Evolutionary conservation across 2,329 filamentous ascomycete genomes (phyloP), one percentile per base, ranked within the genome.

Genomic region (Cercospora sp.): DNA sequence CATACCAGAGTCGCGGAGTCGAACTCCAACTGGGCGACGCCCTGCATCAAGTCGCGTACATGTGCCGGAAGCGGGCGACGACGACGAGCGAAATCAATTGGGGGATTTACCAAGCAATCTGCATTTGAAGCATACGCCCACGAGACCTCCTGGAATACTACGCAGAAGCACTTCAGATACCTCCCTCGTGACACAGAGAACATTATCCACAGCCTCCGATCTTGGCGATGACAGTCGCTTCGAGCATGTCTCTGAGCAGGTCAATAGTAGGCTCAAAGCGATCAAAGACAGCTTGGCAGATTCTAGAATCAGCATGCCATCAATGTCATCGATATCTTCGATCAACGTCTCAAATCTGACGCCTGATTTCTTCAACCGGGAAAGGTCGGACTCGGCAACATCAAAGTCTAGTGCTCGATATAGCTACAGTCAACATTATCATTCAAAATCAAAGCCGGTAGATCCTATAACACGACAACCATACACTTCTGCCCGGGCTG

Each of bases 261-360:
- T 94, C 72, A 98, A 97, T 75, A 93, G 91, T 73, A 87, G 94
- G 51, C 85, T 95, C 76, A 97, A 97, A 81, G 94, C 94, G 4
- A 91, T 98, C 77, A 91, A 89, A 76, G 94, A 97, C 77, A 96
- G 91, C 76, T 88, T 92, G 70, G 89, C 93, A 76, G 93, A 97
- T 74, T 91, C 93, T 2, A 92, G 89, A 65, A 90, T 94, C 80
- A 92, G 89, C 75, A 71, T 84, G 61, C 82, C 82, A 18, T 78
- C 77, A 49, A 77, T 84, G 66, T 80, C 82, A 16, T 85, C 85
- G 69, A 80, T 91, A 43, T 86, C 89, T 2, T 72, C 66, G 61
- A 71, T 78, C 65, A 72, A 66, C 34, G 68, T 76, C 8, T 68
- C 74, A 6, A 74, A 62, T 53, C 71, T 76, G 30, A 72, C 66